These are phyloP conservation scores for Cercophora samala DNA, from an alignment of 495 filamentous ascomycete genomes.

Conservation along the genomic window DNA sequence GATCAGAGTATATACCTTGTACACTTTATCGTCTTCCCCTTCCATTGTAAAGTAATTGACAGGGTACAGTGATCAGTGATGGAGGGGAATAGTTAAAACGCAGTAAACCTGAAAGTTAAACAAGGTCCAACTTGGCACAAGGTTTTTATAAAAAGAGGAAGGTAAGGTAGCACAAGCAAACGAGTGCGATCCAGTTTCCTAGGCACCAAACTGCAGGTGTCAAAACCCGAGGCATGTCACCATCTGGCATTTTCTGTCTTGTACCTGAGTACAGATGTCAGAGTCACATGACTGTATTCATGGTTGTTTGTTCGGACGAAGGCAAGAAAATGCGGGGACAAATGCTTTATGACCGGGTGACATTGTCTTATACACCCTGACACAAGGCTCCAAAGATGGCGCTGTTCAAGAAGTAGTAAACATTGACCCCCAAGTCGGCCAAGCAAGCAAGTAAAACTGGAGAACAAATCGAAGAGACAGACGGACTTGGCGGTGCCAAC, in stretches of 20 bases:
- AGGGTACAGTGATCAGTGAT: conserved; percentile 11
- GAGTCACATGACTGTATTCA: too few relatives aligned
- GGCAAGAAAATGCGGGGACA: too few relatives aligned
- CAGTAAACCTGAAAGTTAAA: conserved; percentile 2
- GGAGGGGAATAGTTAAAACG: conserved; percentile 3
- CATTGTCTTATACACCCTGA: too few relatives aligned
- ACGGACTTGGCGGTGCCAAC: not conserved
- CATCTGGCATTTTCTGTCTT: too few relatives aligned
- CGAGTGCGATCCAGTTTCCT: conserved; percentile 9
- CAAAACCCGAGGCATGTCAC: too few relatives aligned
- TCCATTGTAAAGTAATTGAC: conserved; percentile 14
- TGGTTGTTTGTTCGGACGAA: not conserved
- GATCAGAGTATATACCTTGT: conserved; percentile 12
- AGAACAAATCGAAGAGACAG: not conserved
- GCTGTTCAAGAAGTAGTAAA: not conserved
- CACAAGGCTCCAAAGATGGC: too few relatives aligned
- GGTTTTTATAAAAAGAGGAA: conserved; percentile 9
- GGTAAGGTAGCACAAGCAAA: conserved; percentile 16
- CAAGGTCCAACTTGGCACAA: conserved; percentile 10
- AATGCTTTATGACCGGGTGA: too few relatives aligned
- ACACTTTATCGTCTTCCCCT: conserved; percentile 7
- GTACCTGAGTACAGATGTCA: too few relatives aligned
- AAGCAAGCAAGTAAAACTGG: not conserved
- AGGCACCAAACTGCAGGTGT: not conserved
- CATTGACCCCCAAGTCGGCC: not conserved